A percentile compares a stretch with the other conserved stretches of the same genome.
Evolutionary conservation across 352 stramenopile genomes (phyloP).

Genomic region (Phytophthora chlamydospora): DNA sequence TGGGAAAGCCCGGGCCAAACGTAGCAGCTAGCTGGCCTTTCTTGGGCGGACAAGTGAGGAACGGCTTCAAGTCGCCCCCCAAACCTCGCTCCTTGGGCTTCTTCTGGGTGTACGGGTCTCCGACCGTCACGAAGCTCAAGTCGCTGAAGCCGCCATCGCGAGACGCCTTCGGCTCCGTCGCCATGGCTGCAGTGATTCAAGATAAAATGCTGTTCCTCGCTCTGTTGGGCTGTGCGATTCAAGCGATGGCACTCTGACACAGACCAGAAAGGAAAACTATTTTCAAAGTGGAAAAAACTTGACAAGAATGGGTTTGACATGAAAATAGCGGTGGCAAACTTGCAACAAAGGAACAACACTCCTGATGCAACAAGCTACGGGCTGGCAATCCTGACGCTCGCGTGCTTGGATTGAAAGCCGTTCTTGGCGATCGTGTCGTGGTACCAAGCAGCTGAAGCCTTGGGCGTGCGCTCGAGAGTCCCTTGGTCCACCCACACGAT

Average conservation of each 20-base stretch:
- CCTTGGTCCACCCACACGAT: slow-evolving; percentile 64
- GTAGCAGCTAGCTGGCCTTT: slow-evolving; percentile 63
- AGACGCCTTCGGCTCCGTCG: slow-evolving; percentile 49
- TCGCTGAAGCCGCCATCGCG: slow-evolving; percentile 82
- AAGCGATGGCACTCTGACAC: slow-evolving; percentile 1
- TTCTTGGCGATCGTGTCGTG: slow-evolving; percentile 56
- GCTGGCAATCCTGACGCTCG: slow-evolving; percentile 3
- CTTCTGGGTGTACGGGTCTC: slow-evolving; percentile 61
- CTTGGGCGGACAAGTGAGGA: slow-evolving; percentile 77
- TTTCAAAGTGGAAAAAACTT: slow-evolving; percentile 15
- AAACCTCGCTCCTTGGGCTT: slow-evolving; percentile 58
- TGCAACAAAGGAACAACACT: background rate
- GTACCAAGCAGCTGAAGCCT: slow-evolving; percentile 67
- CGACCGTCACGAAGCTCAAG: slow-evolving; percentile 66
- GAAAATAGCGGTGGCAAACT: slow-evolving; percentile 22
- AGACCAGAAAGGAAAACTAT: slow-evolving; percentile 19
- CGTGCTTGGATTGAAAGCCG: slow-evolving; percentile 33
- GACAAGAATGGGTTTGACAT: slow-evolving; percentile 9
- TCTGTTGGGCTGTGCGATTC: background rate
- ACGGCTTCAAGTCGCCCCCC: slow-evolving; percentile 66
- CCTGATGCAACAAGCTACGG: slow-evolving; percentile 5
- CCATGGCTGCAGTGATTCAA: slow-evolving; percentile 13
- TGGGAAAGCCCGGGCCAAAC: slow-evolving; percentile 65
- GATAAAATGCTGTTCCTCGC: slow-evolving; percentile 3
- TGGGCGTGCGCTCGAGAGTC: slow-evolving; percentile 64